Evolutionary conservation across 768 basidiomycete species (phyloP), one percentile per base, ranked within the genome.

Genomic region (Trametes cubensis): DNA sequence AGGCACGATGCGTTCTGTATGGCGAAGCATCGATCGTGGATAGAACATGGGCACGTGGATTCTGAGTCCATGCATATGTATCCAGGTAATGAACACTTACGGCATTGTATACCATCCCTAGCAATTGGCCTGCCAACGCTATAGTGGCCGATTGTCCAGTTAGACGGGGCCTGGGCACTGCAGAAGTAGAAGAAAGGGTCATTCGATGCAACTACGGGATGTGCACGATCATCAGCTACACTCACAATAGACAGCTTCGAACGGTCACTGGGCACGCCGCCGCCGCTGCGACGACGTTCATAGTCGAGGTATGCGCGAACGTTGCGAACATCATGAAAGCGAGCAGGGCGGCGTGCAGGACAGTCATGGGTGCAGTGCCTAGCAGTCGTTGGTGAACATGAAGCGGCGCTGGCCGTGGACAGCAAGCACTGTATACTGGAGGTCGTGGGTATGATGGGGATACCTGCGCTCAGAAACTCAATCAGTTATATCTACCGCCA

Each of bases 401-500:
- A 26, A 28, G 48, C 48, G 48, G 23, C 46, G 34, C 34, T 10
- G 34, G 34, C 34, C 34, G 34, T 34, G 34, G 34, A 34, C 15
- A 26, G 23, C 48, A 26, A 28, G 26, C 25, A 26, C 26, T 49
- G n/a, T n/a, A n/a, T n/a, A 17, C 23, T 34, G 34, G 6, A 34
- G 34, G 10, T 34, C 34, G 23, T 17, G 25, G 48, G 48, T 23
- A 34, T 7, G 5, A 34, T 17, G 48, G 26, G 26, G 23, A 49
- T 4, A 6, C 25, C 48, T 49, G 48, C 34, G 34, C 48, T 18
- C 48, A 30, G 42, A 44, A 17, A 26, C 48, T 23, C 48, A 26
- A 49, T 49, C 48, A 30, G 48, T 26, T 49, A 49, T 49, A 49
- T 49, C 48, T 49, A 49, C 23, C 13, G 42, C 17, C 48, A 49